These are phyloP conservation scores for Didymosphaeria variabile DNA, from an alignment of 2,329 filamentous ascomycete species.

Conservation along the genomic window DNA sequence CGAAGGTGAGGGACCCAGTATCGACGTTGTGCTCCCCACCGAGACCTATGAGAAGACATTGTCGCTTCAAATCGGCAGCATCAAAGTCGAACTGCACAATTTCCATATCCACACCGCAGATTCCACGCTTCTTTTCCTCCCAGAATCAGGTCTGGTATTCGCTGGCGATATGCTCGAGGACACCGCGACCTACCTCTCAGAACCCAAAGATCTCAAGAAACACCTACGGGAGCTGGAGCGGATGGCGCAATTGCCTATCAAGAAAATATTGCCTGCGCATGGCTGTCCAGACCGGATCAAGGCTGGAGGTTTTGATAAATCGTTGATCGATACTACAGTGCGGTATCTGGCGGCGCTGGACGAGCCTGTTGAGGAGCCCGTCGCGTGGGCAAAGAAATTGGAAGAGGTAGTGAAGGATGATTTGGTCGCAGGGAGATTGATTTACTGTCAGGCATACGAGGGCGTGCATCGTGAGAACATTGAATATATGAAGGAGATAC, in stretches of 20 bases:
- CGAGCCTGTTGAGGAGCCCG: slow-evolving; percentile 17
- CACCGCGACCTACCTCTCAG: slow-evolving; percentile 21
- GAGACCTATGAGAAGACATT: slow-evolving; percentile 15
- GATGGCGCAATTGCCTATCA: slow-evolving; percentile 18
- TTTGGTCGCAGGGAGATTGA: slow-evolving; percentile 14
- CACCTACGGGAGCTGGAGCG: slow-evolving; percentile 20
- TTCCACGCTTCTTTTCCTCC: slow-evolving; percentile 17
- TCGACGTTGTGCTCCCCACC: slow-evolving; percentile 19
- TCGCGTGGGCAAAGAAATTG: slow-evolving; percentile 18
- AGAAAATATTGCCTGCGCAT: slow-evolving; percentile 21
- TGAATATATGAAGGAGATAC: slow-evolving; percentile 14
- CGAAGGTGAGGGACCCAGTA: slow-evolving; percentile 14
- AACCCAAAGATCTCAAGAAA: slow-evolving; percentile 4
- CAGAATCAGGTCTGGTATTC: slow-evolving; percentile 15
- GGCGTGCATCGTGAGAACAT: slow-evolving; percentile 22
- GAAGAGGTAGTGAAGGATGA: slow-evolving; percentile 19
- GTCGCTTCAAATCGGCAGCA: slow-evolving; percentile 15
- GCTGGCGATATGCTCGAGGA: slow-evolving; percentile 26
- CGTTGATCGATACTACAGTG: slow-evolving; percentile 21
- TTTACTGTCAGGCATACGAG: slow-evolving; percentile 21
- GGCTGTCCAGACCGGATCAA: slow-evolving; percentile 19
- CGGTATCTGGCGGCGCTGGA: slow-evolving; percentile 20
- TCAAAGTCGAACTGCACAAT: slow-evolving; percentile 17
- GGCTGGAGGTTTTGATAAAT: slow-evolving; percentile 16
- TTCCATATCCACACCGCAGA: slow-evolving; percentile 25